phyloP scores from a whole-genome alignment of 2,329 filamentous ascomycete genomes.

The Huntiella decipiens region DNA sequence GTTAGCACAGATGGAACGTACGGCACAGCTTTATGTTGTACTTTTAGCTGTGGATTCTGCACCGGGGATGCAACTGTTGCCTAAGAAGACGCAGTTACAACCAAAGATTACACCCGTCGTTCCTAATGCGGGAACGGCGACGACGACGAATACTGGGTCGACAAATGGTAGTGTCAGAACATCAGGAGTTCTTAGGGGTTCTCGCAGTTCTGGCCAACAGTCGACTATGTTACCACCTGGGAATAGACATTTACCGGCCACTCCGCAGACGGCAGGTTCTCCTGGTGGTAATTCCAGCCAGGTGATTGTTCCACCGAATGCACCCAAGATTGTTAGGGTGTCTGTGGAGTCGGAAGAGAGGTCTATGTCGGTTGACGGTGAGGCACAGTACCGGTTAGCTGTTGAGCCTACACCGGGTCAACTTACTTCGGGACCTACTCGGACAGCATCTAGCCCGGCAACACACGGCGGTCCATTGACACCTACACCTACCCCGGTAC shows the following conservation, averaged over 20 bases:
- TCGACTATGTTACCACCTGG: not conserved
- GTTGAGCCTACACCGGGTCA: too few species aligned
- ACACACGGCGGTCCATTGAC: constrained; percentile 40
- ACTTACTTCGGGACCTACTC: constrained; percentile 47
- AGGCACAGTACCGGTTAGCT: too few species aligned
- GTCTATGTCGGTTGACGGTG: too few species aligned
- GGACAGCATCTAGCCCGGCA: constrained; percentile 34
- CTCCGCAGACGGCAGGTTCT: constrained; percentile 16
- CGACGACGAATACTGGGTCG: too few species aligned
- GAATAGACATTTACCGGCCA: not conserved
- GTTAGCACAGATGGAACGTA: constrained; percentile 32
- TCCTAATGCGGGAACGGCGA: constrained; percentile 15
- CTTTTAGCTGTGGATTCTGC: constrained; percentile 46
- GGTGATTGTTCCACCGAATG: too few species aligned
- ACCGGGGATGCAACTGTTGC: constrained; percentile 43
- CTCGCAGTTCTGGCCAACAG: not conserved
- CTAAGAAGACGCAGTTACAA: constrained; percentile 29
- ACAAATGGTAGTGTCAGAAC: too few species aligned
- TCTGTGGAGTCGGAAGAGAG: too few species aligned
- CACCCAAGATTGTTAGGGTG: too few species aligned
- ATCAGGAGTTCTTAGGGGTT: too few species aligned
- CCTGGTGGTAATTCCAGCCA: constrained; percentile 19
- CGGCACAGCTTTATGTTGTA: constrained; percentile 33
- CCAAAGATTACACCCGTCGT: too few species aligned
- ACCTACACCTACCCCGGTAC: constrained; percentile 19